A percentile compares a stretch with the other conserved stretches of the same genome.
Conservation (phyloP, 1,284 basidiomycete species). For the Irpex lacteus region DNA sequence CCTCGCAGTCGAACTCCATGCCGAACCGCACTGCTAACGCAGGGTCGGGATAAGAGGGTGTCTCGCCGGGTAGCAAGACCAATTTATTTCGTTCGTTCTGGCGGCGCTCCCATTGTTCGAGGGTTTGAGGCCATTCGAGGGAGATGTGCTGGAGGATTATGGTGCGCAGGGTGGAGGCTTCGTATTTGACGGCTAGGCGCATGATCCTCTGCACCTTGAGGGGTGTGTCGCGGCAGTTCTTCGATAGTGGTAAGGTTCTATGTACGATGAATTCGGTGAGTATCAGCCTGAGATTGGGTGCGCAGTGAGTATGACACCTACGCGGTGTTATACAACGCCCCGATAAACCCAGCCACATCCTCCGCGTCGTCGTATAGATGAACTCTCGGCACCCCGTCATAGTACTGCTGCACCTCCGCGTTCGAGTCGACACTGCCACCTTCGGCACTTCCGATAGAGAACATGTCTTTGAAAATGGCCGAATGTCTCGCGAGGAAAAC, state of each 20-base stretch:
- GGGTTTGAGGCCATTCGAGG: constrained; percentile 13
- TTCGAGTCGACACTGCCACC: background rate
- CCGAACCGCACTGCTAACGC: constrained; percentile 11
- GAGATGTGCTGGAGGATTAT: constrained; percentile 7
- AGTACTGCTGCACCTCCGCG: background rate
- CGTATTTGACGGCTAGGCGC: constrained; percentile 2
- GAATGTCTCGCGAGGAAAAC: constrained; percentile 12
- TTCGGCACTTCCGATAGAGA: background rate
- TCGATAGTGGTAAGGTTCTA: background rate
- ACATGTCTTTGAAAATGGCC: constrained; percentile 8
- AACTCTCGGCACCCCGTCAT: constrained; percentile 11
- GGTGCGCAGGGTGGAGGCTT: background rate
- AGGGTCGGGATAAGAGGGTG: constrained; percentile 9
- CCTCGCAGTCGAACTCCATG: constrained; percentile 5
- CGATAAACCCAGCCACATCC: constrained; percentile 8
- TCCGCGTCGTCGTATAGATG: constrained; percentile 2
- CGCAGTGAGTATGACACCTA: background rate
- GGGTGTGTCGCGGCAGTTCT: background rate
- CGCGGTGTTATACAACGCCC: constrained; percentile 10
- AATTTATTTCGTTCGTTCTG: constrained; percentile 2
- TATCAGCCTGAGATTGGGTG: background rate
- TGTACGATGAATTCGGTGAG: background rate
- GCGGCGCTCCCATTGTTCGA: constrained; percentile 2
- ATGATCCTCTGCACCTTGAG: background rate
- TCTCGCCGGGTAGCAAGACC: background rate